phyloP scores from a whole-genome alignment of 2,329 filamentous ascomycete genomes.

The Colletotrichum sp. region DNA sequence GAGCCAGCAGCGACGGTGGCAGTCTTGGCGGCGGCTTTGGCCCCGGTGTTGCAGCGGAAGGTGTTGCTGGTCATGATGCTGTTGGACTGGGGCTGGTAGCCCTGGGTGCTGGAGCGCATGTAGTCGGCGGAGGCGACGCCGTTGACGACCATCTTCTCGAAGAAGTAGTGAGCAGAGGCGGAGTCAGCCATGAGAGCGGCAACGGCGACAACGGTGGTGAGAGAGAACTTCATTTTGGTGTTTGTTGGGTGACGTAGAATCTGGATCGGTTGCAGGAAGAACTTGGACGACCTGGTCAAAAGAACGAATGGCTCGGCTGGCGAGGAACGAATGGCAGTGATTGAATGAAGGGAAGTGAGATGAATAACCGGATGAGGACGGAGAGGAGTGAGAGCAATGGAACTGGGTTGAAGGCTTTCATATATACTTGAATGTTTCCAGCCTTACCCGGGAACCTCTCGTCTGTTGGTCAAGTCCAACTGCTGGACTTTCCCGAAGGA shows the following conservation, averaged over 20 bases:
- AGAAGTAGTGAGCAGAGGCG: conserved; percentile 24
- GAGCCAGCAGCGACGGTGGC: neutral
- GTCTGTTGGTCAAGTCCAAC: neutral
- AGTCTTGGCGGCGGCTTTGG: neutral
- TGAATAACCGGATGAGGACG: neutral
- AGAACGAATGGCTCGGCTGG: neutral
- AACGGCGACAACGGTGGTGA: neutral
- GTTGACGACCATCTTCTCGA: conserved; percentile 24
- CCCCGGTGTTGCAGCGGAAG: conserved; percentile 4
- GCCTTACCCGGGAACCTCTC: neutral
- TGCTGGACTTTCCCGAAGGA: neutral
- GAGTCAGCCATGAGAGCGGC: neutral
- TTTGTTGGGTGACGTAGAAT: neutral
- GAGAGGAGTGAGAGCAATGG: neutral
- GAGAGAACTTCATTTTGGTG: neutral
- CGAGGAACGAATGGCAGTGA: neutral
- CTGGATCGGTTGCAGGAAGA: neutral
- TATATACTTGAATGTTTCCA: neutral
- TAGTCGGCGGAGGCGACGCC: conserved; percentile 18
- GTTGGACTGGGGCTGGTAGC: neutral
- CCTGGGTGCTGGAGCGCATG: conserved; percentile 10
- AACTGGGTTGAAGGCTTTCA: neutral
- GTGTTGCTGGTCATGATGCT: neutral
- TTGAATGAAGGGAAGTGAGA: neutral
- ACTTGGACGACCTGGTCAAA: neutral